A percentile compares a stretch with the other conserved stretches of the same genome.
phyloP scores from a whole-genome alignment of 768 basidiomycete species.

The Lentinula lateritia region DNA sequence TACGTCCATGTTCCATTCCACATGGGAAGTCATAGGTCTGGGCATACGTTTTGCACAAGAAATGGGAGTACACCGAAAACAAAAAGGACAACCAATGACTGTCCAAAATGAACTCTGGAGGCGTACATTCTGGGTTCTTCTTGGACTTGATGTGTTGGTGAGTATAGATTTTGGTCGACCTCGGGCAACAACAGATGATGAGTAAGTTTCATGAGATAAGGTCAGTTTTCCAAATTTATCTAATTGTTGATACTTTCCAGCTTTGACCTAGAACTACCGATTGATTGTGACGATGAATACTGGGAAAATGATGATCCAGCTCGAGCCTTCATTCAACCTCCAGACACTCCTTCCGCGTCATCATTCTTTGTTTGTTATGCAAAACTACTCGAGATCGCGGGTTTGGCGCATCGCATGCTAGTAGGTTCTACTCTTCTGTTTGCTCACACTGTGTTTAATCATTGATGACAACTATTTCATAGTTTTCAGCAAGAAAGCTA shows the following conservation, averaged over 20 bases:
- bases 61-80: conserved; percentile 27
- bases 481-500: neutral
- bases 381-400: neutral
- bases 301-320: conserved; percentile 13
- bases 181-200: conserved; percentile 33
- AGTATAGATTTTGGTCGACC: conserved; percentile 41
- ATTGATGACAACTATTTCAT: neutral
- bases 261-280: conserved; percentile 42
- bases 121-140: conserved; percentile 7
- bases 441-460: too few relatives aligned
- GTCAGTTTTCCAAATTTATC: neutral
- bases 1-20: conserved; percentile 39
- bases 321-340: conserved; percentile 7
- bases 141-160: conserved; percentile 1
- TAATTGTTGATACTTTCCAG: neutral
- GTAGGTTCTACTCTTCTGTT: neutral
- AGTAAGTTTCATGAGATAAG: conserved; percentile 18
- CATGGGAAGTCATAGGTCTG: conserved; percentile 31
- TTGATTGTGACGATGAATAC: conserved; percentile 49
- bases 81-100: conserved; percentile 9
- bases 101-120: conserved; percentile 35
- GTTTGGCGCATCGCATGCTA: neutral
- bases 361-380: neutral
- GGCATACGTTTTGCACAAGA: conserved; percentile 37
- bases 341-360: neutral